Base-by-base conservation (phyloP, 2,329 filamentous ascomycete genomes). In the Fusarium virguliforme region DNA sequence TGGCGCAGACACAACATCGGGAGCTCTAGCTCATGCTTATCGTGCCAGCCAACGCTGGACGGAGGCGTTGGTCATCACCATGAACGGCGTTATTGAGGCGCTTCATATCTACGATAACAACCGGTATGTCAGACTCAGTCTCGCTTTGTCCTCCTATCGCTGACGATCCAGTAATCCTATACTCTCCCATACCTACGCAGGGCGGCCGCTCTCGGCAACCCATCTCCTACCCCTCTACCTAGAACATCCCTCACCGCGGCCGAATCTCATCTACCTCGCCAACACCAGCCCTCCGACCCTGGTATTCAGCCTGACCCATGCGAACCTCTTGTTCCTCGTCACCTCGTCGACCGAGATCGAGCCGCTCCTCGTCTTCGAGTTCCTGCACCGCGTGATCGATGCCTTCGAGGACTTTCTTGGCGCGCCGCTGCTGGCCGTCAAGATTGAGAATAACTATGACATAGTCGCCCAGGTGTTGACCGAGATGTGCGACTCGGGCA, bases 81-180 rank as follows among this genome's bases (percentile, higher is more conserved):
- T 95, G 92, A 93, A 89, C 84, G 90, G 94, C 84, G 90, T 93
- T 79, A 93, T 99, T 79, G 95, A 98, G 86, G 96, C 95, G 80
- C 87, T 99, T 78, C 95, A 98, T 85, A 94, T 99, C 80, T 98
- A 93, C 82, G 95, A 98, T 88, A 95, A 98, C 85, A 90, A 95
- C 83, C 94, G 95, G 95, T 97, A 85, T 57, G 18, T 56, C 41
- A 30, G 38, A 8, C 62, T 30, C 6, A 50, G 15, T 51, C 18
- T 37, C 32, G 13, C 5, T 10, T 18, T 24, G 43, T 53, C 38
- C 56, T 24, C 12, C 51, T 75, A 79, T 81, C 62, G 76, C 69
- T 38, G n/a, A 26, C 15, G 24, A 30, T 55, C 41, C 74, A 97
- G 95, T 83, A 92, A 89, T 77, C 90, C 92, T 73, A 89, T 98